phyloP scores from a whole-genome alignment of 768 basidiomycete species.

The Pleurotus salmoneostramineus region DNA sequence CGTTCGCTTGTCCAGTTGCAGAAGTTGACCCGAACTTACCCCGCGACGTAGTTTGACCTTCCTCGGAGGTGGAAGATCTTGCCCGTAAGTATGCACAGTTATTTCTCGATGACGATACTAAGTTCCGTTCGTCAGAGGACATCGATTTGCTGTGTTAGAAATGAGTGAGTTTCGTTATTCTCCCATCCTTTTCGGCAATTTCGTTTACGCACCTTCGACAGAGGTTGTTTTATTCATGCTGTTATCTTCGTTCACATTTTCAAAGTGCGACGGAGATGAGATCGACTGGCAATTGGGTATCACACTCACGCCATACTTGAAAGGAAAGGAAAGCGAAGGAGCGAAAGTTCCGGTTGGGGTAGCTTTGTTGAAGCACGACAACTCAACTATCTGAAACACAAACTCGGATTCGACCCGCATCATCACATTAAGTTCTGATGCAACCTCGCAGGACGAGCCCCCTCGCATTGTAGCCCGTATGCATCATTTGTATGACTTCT shows the following conservation, averaged over 20 bases:
- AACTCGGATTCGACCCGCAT: no score
- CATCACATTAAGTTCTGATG: no score
- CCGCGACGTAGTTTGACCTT: conserved; percentile 35
- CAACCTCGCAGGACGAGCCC: no score
- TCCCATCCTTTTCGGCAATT: not conserved
- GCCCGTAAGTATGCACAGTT: conserved; percentile 30
- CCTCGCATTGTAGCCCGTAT: no score
- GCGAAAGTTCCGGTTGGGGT: conserved; percentile 16
- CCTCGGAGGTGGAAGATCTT: conserved; percentile 38
- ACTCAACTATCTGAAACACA: no score
- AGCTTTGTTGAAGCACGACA: not conserved
- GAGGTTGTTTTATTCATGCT: conserved; percentile 21
- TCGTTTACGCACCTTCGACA: conserved; percentile 2
- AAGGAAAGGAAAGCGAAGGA: conserved; percentile 12
- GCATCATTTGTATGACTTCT: no score
- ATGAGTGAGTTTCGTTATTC: conserved; percentile 23
- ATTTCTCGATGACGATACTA: conserved; percentile 8
- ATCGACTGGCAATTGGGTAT: conserved; percentile 23
- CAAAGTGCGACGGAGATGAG: conserved; percentile 10
- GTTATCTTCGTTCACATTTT: conserved; percentile 18
- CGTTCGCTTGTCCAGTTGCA: conserved; percentile 5
- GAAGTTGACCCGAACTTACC: not conserved
- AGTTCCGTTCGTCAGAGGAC: conserved; percentile 19
- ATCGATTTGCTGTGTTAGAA: conserved; percentile 33
- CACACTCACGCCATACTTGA: conserved; percentile 17